A percentile compares a stretch with the other conserved stretches of the same genome.
Evolutionary conservation across 257 asterid species (phyloP).

Genomic region (Euphrasia confusa): DNA sequence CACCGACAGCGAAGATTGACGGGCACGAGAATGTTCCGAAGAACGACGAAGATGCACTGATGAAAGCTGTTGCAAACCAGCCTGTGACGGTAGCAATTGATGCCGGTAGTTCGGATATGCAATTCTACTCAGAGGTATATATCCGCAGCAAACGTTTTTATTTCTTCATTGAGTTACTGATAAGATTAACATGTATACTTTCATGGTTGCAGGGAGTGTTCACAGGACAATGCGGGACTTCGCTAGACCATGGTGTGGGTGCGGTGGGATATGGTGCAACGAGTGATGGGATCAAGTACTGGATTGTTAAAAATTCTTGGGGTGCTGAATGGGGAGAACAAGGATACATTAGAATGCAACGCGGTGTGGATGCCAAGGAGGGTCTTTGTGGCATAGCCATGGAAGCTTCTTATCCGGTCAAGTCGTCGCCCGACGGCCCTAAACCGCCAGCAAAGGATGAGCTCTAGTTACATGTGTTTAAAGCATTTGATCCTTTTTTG

Average conservation of each 20-base stretch:
- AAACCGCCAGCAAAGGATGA: conserved; percentile 43
- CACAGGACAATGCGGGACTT: conserved; percentile 50
- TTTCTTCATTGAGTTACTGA: too few relatives aligned
- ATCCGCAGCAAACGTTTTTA: too few relatives aligned
- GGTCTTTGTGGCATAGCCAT: conserved; percentile 66
- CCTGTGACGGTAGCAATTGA: conserved; percentile 84
- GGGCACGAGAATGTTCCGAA: conserved; percentile 73
- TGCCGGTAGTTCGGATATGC: conserved; percentile 62
- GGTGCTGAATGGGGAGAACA: conserved; percentile 62
- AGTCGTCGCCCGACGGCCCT: conserved; percentile 43
- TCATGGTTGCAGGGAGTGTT: conserved; percentile 48
- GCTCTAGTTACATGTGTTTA: conserved; percentile 28
- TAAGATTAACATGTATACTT: too few relatives aligned
- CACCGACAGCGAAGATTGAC: conserved; percentile 67
- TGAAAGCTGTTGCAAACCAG: conserved; percentile 85
- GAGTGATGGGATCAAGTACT: conserved; percentile 53
- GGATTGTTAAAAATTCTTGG: conserved; percentile 74
- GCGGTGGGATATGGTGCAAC: conserved; percentile 56
- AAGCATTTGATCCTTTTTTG: neutral
- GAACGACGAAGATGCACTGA: conserved; percentile 64
- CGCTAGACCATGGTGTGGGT: conserved; percentile 70
- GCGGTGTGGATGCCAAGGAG: conserved; percentile 35
- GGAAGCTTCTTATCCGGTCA: conserved; percentile 64
- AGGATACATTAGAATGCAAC: conserved; percentile 53
- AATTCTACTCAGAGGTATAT: conserved; percentile 73